Base-by-base conservation (phyloP, 2,329 filamentous ascomycete genomes). In the Cytospora paraplurivora region DNA sequence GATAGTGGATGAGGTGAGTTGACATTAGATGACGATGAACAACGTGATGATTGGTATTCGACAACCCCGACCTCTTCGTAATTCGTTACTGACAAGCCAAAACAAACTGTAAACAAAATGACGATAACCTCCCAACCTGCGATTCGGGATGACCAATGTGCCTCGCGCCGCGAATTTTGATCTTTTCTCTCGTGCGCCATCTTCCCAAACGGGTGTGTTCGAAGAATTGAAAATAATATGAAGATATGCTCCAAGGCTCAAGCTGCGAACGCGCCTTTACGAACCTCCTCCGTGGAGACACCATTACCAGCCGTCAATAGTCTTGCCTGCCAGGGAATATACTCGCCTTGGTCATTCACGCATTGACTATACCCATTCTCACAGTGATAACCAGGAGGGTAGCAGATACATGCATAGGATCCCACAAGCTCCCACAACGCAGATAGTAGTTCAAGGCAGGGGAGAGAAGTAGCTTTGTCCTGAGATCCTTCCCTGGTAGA, bases 401-500 rank as follows among this genome's bases (percentile, higher is more conserved):
- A 44, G 19, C 1, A 41, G 21, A 19, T 53, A 38, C 19, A n/a
- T 54, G 34, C 50, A 50, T 54, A 47, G 10, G 50, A 37, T 35
- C 21, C 52, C 27, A 54, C 38, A 32, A 44, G 8, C 21, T 41
- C 44, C 50, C 50, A 27, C 54, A 21, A 17, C 41, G 19, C 7
- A 7, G 41, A 19, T 7, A 44, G n/a, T 19, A 8, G 19, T 7
- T n/a, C 17, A 17, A 19, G 17, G 15, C 13, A 17, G 17, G 17
- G 17, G 17, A 7, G 6, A 19, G 5, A 19, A n/a, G 13, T 44
- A n/a, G 17, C 41, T 7, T n/a, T 17, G 17, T 10, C 41, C 41
- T 19, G 6, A 44, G 10, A 44, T 10, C 15, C 58, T n/a, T 32
- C 41, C 62, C 35, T 62, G 54, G 13, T 58, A 58, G 44, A 50